A percentile compares a stretch with the other conserved stretches of the same genome.
Evolutionary conservation across 139 green algal species (phyloP).

Genomic region (Raphidocelis subcapitata): DNA sequence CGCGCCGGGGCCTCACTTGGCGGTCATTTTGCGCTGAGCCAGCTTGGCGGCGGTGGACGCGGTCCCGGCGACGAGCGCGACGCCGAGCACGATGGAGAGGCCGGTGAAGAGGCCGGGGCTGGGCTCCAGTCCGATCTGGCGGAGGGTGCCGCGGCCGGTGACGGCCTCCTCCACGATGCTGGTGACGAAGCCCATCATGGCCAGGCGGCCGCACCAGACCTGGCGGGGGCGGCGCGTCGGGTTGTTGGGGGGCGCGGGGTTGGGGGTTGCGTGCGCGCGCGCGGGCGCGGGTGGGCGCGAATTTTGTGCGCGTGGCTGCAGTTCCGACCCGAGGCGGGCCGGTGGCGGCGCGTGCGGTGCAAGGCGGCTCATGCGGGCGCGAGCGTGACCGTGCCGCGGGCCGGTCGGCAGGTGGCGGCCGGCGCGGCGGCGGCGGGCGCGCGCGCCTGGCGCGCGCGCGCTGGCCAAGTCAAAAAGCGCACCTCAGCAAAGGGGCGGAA

Average conservation of each 20-base stretch:
- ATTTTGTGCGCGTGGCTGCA: conserved; percentile 1
- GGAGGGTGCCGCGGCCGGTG: conserved; percentile 40
- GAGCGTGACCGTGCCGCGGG: no score
- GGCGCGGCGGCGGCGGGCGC: no score
- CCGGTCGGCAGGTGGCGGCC: no score
- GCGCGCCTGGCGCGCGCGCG: no score
- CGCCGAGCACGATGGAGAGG: conserved; percentile 36
- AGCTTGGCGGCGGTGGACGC: conserved; percentile 45
- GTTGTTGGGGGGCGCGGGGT: no score
- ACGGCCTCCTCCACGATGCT: conserved; percentile 54
- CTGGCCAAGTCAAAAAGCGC: no score
- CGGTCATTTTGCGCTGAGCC: conserved; percentile 42
- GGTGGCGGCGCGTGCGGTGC: no score
- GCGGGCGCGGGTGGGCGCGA: background rate
- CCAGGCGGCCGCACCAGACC: conserved; percentile 59
- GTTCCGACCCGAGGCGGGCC: no score
- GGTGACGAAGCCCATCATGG: conserved; percentile 67
- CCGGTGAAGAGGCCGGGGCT: conserved; percentile 25
- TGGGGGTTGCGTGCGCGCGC: background rate
- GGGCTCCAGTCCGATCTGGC: conserved; percentile 56
- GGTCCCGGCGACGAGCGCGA: conserved; percentile 28
- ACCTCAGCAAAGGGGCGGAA: conserved; percentile 73
- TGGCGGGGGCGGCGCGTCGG: conserved; percentile 1
- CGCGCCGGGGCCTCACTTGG: no score
- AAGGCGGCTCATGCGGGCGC: no score